These are phyloP conservation scores for Haplographium delicatum DNA, from an alignment of 495 filamentous ascomycete species.

Conservation along the genomic window DNA sequence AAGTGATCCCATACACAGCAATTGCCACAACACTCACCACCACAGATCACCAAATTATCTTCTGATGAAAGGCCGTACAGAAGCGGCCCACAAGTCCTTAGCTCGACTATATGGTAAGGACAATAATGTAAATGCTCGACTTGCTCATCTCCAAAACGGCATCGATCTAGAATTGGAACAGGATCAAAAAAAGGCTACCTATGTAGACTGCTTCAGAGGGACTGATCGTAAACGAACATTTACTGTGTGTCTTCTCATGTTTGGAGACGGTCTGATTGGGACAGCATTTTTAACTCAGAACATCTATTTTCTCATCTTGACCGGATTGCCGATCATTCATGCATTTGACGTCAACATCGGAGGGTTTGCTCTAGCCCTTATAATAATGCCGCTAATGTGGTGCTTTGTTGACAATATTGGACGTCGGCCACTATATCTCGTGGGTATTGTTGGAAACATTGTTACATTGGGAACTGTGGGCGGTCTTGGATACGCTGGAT, in stretches of 20 bases:
- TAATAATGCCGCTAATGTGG: conserved; percentile 32
- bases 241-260: conserved; percentile 16
- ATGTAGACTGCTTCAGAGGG: conserved; percentile 18
- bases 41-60: conserved; percentile 17
- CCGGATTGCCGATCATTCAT: conserved; percentile 13
- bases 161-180: conserved; percentile 9
- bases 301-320: conserved; percentile 19
- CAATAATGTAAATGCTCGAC: conserved; percentile 15
- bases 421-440: conserved; percentile 17
- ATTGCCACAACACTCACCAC: neutral
- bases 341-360: conserved; percentile 19
- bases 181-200: neutral
- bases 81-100: conserved; percentile 4
- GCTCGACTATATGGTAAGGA: conserved; percentile 12
- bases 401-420: conserved; percentile 13
- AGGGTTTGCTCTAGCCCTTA: conserved; percentile 17
- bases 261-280: conserved; percentile 14
- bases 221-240: conserved; percentile 16
- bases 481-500: conserved; percentile 2
- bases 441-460: conserved; percentile 6
- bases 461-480: conserved; percentile 9
- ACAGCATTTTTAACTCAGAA: conserved; percentile 17
- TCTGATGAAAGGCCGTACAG: conserved; percentile 1
- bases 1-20: conserved; percentile 5
- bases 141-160: conserved; percentile 11